Conservation (phyloP, 192 early-diverging fungal species). For the Geranomyces variabilis region DNA sequence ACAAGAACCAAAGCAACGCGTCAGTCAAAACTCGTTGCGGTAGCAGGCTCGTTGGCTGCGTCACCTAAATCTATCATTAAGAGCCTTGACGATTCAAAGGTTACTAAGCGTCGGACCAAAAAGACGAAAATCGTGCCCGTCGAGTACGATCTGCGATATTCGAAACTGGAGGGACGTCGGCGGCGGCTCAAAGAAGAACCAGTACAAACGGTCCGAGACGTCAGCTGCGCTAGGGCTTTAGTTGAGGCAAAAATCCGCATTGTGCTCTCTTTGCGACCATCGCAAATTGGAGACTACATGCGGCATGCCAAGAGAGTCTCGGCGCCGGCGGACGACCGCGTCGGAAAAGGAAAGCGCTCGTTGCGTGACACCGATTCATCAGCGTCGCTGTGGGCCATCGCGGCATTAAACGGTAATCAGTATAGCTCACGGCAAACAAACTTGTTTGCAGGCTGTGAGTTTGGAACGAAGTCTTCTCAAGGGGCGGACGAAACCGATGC, state of each 20-base stretch:
- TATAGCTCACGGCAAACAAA: not conserved
- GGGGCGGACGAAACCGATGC: not conserved
- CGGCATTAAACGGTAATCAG: not conserved
- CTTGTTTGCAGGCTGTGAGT: not conserved
- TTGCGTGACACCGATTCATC: no score
- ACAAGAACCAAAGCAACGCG: no score
- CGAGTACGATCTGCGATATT: not conserved
- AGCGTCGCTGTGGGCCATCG: not conserved
- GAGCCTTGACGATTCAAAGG: not conserved
- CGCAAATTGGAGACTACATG: not conserved
- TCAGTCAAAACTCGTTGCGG: no score
- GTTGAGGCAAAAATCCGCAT: not conserved
- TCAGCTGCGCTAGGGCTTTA: not conserved
- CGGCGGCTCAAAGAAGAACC: not conserved
- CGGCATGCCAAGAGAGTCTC: not conserved
- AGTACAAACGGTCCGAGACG: not conserved
- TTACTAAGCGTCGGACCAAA: not conserved
- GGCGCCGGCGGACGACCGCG: no score
- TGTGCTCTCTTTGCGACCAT: not conserved
- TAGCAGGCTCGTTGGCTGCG: no score
- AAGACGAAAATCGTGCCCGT: not conserved
- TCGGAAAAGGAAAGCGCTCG: no score
- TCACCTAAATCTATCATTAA: no score
- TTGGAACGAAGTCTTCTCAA: not conserved
- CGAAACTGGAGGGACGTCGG: constrained; percentile 7